These are phyloP conservation scores for Thermothielavioides terrestris DNA, from an alignment of 495 filamentous ascomycete species.

Conservation along the genomic window DNA sequence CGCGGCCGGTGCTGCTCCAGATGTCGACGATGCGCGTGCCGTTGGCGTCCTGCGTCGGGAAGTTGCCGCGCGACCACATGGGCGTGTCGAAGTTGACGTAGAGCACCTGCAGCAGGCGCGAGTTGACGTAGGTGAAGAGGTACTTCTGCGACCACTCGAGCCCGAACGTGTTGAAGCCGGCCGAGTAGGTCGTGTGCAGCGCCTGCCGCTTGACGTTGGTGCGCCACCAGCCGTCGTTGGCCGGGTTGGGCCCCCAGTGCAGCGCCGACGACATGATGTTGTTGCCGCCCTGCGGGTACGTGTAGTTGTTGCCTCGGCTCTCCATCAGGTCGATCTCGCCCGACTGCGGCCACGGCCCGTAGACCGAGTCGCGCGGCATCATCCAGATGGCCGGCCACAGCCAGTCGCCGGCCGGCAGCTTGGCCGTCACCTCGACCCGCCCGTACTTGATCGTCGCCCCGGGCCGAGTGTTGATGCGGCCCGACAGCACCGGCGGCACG, in stretches of 20 bases:
- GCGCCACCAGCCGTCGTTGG: constrained; percentile 62
- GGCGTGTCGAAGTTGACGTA: constrained; percentile 67
- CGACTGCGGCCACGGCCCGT: constrained; percentile 69
- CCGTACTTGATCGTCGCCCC: constrained; percentile 70
- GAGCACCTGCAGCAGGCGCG: constrained; percentile 65
- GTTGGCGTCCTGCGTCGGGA: constrained; percentile 58
- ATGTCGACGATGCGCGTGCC: constrained; percentile 58
- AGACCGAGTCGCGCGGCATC: constrained; percentile 64
- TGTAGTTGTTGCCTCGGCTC: constrained; percentile 69
- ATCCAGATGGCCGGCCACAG: constrained; percentile 91
- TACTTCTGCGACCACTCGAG: constrained; percentile 85
- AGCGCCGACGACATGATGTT: constrained; percentile 73
- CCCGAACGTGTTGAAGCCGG: constrained; percentile 62
- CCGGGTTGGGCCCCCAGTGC: constrained; percentile 65
- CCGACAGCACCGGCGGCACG: constrained; percentile 71
- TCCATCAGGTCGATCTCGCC: constrained; percentile 86
- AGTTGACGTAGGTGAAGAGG: constrained; percentile 79
- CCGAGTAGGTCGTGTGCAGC: constrained; percentile 68
- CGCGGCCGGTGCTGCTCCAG: constrained; percentile 56
- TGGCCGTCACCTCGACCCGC: constrained; percentile 69
- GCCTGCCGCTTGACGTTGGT: constrained; percentile 67
- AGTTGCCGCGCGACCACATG: constrained; percentile 67
- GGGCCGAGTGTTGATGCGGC: constrained; percentile 62
- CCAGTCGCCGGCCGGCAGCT: constrained; percentile 71
- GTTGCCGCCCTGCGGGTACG: constrained; percentile 66